Evolutionary conservation across 75 land plant genomes (phyloP).

Genomic region (Ceratopteris richardii): DNA sequence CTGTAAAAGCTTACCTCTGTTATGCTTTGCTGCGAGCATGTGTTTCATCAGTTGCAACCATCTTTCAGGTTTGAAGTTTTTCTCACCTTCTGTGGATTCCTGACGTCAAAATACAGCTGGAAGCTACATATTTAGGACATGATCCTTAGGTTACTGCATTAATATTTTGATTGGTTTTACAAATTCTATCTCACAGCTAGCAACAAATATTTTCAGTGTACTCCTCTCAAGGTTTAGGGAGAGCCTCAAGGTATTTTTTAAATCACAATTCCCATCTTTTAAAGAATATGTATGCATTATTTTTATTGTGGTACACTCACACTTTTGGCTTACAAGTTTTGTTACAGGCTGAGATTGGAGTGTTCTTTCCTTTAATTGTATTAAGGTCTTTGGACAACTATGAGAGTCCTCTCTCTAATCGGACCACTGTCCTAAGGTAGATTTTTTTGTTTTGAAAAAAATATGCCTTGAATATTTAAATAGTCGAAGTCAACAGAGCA

Average conservation of each 20-base stretch:
- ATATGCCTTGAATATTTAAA: too few species aligned
- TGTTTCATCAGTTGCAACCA: conserved; percentile 56
- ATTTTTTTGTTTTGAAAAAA: too few species aligned
- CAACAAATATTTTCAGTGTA: conserved; percentile 63
- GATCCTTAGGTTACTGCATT: not conserved
- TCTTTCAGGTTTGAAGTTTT: conserved; percentile 65
- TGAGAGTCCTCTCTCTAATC: conserved; percentile 54
- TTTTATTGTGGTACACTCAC: not conserved
- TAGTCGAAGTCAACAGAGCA: too few species aligned
- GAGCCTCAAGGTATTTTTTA: conserved; percentile 64
- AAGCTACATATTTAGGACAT: too few species aligned
- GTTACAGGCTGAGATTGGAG: conserved; percentile 81
- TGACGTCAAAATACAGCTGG: too few species aligned
- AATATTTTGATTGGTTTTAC: not conserved
- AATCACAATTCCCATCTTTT: not conserved
- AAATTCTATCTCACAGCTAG: conserved; percentile 35
- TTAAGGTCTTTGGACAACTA: conserved; percentile 69
- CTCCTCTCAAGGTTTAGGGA: conserved; percentile 86
- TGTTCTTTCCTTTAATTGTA: conserved; percentile 84
- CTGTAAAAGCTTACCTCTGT: conserved; percentile 84
- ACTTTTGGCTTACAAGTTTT: not conserved
- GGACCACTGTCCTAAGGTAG: conserved; percentile 69
- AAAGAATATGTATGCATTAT: conserved; percentile 1
- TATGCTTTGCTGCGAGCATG: conserved; percentile 86
- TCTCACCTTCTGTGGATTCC: not conserved